These are phyloP conservation scores for Astragalus membranaceus DNA, from an alignment of 306 rosid genomes.

Conservation along the genomic window DNA sequence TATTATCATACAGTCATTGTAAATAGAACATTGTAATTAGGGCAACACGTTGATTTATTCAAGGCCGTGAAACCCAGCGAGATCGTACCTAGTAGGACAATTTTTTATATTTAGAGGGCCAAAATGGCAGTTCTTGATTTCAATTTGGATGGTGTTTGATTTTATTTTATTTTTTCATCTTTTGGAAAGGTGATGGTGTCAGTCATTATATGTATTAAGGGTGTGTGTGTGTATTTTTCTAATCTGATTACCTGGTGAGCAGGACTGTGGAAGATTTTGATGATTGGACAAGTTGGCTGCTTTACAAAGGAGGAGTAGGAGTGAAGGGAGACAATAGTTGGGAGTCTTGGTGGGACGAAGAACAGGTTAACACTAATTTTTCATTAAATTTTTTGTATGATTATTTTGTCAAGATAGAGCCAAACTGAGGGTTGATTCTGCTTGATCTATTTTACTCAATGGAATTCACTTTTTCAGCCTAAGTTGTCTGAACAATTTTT, in stretches of 20 bases:
- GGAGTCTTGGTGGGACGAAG: slow-evolving; percentile 99
- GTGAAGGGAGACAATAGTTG: slow-evolving; percentile 95
- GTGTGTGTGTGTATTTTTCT: not conserved
- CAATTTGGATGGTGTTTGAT: not conserved
- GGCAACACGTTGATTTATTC: no score
- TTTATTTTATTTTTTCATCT: not conserved
- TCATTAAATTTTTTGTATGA: slow-evolving; percentile 9
- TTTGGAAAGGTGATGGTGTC: not conserved
- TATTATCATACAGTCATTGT: not conserved
- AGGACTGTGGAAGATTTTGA: slow-evolving; percentile 99
- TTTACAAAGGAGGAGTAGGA: slow-evolving; percentile 96
- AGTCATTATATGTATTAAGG: not conserved
- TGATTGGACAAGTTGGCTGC: slow-evolving; percentile 98
- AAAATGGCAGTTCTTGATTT: not conserved
- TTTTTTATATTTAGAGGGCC: not conserved
- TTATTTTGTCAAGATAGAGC: not conserved
- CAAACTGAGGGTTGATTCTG: not conserved
- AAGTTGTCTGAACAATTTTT: not conserved
- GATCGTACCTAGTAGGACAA: not conserved
- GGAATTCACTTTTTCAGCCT: not conserved
- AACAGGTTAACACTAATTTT: slow-evolving; percentile 54
- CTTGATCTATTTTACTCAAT: not conserved
- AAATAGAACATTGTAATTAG: no score
- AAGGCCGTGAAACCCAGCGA: no score
- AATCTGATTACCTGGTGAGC: slow-evolving; percentile 26